Evolutionary conservation across 2,329 filamentous ascomycete species (phyloP), one percentile per base, ranked within the genome.

Genomic region (Pseudonectria buxi): DNA sequence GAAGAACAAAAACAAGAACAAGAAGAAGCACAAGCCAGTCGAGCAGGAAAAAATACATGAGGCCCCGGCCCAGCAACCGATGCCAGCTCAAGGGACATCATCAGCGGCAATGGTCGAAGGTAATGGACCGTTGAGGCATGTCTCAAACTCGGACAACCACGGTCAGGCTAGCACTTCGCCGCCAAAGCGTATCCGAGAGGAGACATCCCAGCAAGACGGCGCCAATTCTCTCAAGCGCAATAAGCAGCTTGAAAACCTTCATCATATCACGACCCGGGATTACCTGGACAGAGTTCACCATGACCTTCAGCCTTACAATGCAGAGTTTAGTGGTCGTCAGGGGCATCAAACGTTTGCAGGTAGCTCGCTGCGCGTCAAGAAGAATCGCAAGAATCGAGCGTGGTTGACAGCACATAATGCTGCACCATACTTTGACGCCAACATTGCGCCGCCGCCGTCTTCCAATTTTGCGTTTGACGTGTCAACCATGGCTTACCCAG

Each of bases 301-400:
- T 12, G 33, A 47, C 14, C 35, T 36, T 6, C 40, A 38, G 13
- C 36, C 33, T 6, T 37, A 29, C 3, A 29, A 39, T 14, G 36
- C 41, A 14, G 45, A 44, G 6, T 29, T 32, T 15, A 40, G 44
- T 13, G 39, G 36, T 5, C 44, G 35, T 9, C 45, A 42, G 10
- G 41, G 39, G 12, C 63, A 54, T 14, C 48, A 55, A 22, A 39
- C 47, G 26, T 42, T 49, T 16, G 51, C 48, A 10, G 59, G 57
- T n/a, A 58, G 57, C 14, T 63, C 62, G 4, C 47, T 63, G 22
- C 53, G 51, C 9, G 37, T 61, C 15, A 40, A 43, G 3, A 61
- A 60, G 41, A 50, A 51, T 31, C 54, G 57, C 16, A 55, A 47
- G 24, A 41, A 44, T 11, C 47, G 43, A 12, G 28, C 41, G 15